Conservation (phyloP, 2,329 filamentous ascomycete genomes). For the Penicillium sp. region DNA sequence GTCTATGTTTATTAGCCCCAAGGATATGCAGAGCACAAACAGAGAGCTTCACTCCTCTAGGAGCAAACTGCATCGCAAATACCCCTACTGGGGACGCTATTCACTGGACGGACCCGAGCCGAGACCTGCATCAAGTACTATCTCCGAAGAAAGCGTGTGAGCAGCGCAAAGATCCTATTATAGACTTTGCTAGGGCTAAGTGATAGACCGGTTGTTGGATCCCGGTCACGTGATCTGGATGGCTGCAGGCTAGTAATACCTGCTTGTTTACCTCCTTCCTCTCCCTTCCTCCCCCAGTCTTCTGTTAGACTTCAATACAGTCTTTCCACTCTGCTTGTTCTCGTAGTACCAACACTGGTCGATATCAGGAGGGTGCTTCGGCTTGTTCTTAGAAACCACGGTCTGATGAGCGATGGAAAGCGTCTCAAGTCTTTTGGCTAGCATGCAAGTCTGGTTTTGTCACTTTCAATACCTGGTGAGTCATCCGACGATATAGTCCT, state of each 20-base stretch:
- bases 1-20: slow-evolving; percentile 9
- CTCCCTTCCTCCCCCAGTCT: too few relatives aligned
- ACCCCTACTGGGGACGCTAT: too few relatives aligned
- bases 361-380: slow-evolving; percentile 15
- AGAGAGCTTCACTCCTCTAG: too few relatives aligned
- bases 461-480: slow-evolving; percentile 16
- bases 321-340: too few relatives aligned
- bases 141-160: not conserved
- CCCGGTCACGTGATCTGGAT: too few relatives aligned
- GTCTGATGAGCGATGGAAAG: slow-evolving; percentile 1
- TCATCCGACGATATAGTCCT: slow-evolving; percentile 10
- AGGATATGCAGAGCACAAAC: not conserved
- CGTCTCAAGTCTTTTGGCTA: not conserved
- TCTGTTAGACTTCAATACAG: too few relatives aligned
- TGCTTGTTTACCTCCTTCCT: too few relatives aligned
- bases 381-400: slow-evolving; percentile 12
- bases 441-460: slow-evolving; percentile 15
- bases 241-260: too few relatives aligned
- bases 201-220: slow-evolving; percentile 1
- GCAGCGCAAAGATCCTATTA: not conserved
- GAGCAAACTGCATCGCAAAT: too few relatives aligned
- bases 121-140: too few relatives aligned
- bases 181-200: slow-evolving; percentile 3
- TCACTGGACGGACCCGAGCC: too few relatives aligned
- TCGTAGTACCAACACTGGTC: too few relatives aligned